Evolutionary conservation across 75 land plant genomes (phyloP).

Genomic region (Pinus albicaulis): DNA sequence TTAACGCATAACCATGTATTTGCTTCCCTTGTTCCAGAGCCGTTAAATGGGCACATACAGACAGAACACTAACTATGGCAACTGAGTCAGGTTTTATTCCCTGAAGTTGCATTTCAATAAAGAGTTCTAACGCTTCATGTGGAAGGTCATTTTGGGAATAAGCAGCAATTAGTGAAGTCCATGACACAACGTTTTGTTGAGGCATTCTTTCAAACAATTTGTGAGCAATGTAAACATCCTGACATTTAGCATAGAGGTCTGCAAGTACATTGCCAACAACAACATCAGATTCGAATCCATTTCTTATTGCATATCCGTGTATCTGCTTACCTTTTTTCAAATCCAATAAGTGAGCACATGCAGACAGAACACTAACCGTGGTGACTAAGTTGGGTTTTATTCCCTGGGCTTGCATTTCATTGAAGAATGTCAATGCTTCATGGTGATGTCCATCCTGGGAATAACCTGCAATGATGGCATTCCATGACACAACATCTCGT

Average conservation of each 20-base stretch:
- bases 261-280: conserved; percentile 17
- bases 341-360: conserved; percentile 21
- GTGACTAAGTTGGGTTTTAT: conserved; percentile 10
- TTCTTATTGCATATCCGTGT: conserved; percentile 12
- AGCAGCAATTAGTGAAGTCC: conserved; percentile 16
- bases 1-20: no score
- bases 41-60: conserved; percentile 20
- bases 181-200: conserved; percentile 9
- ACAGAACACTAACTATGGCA: conserved; percentile 23
- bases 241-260: conserved; percentile 29
- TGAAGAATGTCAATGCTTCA: conserved; percentile 13
- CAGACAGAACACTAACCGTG: conserved; percentile 11
- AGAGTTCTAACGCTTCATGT: conserved; percentile 1
- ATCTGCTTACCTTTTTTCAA: conserved; percentile 12
- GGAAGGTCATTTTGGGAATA: conserved; percentile 14
- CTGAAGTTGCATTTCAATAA: conserved; percentile 17
- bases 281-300: conserved; percentile 9
- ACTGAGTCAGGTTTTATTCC: conserved; percentile 32
- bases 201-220: conserved; percentile 27
- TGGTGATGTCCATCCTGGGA: conserved; percentile 14
- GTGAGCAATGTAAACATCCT: conserved; percentile 11
- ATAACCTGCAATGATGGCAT: conserved; percentile 18
- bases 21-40: conserved; percentile 6
- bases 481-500: conserved; percentile 20
- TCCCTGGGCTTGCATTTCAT: conserved; percentile 13